A percentile compares a stretch with the other conserved stretches of the same genome.
These are phyloP conservation scores for Aureobasidium zeae DNA, from an alignment of 2,329 filamentous ascomycete species.

Conservation along the genomic window DNA sequence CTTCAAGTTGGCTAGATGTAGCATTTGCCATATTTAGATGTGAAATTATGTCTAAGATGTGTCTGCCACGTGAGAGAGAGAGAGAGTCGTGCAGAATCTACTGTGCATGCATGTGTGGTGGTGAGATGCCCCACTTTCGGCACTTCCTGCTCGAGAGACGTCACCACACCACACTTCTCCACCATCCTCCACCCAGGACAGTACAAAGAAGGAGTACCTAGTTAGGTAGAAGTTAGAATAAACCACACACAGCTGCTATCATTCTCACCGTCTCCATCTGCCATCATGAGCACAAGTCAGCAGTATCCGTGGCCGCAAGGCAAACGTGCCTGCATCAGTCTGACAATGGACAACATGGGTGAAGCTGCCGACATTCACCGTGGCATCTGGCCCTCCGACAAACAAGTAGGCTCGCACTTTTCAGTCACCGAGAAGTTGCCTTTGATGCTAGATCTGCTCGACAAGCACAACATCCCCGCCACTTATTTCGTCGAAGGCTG, in stretches of 20 bases:
- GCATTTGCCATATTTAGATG: too few species aligned
- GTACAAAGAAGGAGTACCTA: too few species aligned
- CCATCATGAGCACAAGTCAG: slow-evolving; percentile 6
- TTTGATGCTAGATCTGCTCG: slow-evolving; percentile 23
- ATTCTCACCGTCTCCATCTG: not conserved
- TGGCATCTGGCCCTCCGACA: slow-evolving; percentile 22
- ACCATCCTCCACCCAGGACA: not conserved
- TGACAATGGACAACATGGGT: slow-evolving; percentile 30
- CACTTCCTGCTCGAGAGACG: slow-evolving; percentile 6
- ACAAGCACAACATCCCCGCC: slow-evolving; percentile 22
- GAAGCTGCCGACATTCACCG: slow-evolving; percentile 29
- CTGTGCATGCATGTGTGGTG: too few species aligned
- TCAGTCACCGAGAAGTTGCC: slow-evolving; percentile 25
- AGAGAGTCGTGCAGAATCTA: too few species aligned
- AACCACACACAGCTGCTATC: too few species aligned
- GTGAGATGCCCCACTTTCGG: slow-evolving; percentile 11
- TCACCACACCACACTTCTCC: slow-evolving; percentile 10
- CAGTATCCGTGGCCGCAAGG: slow-evolving; percentile 23
- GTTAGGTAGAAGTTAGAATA: too few species aligned
- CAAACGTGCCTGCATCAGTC: slow-evolving; percentile 22
- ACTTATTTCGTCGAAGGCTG: slow-evolving; percentile 30
- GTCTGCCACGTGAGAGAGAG: too few species aligned
- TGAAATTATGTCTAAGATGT: too few species aligned
- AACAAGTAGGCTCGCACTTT: slow-evolving; percentile 25
- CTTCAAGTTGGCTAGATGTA: too few species aligned